These are phyloP conservation scores for Phytophthora nicotianae DNA, from an alignment of 352 stramenopile genomes.

Conservation along the genomic window DNA sequence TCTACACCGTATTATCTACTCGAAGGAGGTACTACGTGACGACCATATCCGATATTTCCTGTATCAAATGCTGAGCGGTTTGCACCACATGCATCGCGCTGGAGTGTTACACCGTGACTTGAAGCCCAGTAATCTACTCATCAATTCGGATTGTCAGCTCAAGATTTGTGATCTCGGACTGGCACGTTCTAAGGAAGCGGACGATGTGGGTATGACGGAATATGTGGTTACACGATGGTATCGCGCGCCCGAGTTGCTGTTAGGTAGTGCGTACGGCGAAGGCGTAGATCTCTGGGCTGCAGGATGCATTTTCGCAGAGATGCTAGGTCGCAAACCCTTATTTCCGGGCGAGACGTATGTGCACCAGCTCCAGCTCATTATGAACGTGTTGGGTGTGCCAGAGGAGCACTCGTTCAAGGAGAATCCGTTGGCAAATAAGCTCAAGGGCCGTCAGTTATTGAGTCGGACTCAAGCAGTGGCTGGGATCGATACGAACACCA, in stretches of 20 bases:
- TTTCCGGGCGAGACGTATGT: slow-evolving; percentile 89
- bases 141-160: slow-evolving; percentile 94
- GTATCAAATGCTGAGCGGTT: slow-evolving; percentile 92
- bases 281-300: slow-evolving; percentile 88
- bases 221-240: slow-evolving; percentile 93
- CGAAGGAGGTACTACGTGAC: slow-evolving; percentile 90
- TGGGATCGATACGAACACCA: slow-evolving; percentile 78
- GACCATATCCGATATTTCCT: slow-evolving; percentile 95
- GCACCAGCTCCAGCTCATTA: slow-evolving; percentile 89
- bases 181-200: slow-evolving; percentile 85
- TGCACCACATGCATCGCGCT: slow-evolving; percentile 88
- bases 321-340: slow-evolving; percentile 85
- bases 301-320: slow-evolving; percentile 89
- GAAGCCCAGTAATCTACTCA: slow-evolving; percentile 88
- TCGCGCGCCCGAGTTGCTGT: slow-evolving; percentile 81
- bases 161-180: slow-evolving; percentile 98
- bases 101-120: slow-evolving; percentile 87
- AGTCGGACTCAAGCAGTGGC: slow-evolving; percentile 81
- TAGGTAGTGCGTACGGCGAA: slow-evolving; percentile 85
- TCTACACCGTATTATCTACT: slow-evolving; percentile 93
- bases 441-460: slow-evolving; percentile 84
- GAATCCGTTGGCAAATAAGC: slow-evolving; percentile 87
- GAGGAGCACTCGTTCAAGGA: slow-evolving; percentile 91
- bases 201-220: slow-evolving; percentile 92
- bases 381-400: slow-evolving; percentile 88